phyloP scores from a whole-genome alignment of 164 flowering plant genomes.

The Dillenia suffruticosa region DNA sequence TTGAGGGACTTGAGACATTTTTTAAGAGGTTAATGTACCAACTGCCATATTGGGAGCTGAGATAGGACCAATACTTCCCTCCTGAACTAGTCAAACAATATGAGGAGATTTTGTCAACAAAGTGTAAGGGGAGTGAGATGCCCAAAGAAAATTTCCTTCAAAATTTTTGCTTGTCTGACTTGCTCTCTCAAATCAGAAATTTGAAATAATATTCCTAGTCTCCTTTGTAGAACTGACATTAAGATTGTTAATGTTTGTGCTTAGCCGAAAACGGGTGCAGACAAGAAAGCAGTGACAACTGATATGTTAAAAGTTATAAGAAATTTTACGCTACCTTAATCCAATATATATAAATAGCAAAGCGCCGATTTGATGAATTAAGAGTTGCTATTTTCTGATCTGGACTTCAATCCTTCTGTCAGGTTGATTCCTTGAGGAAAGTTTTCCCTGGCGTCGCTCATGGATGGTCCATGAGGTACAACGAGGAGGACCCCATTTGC shows the following conservation, averaged over 20 bases:
- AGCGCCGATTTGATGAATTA: no score
- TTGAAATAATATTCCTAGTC: not conserved
- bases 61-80: conserved; percentile 19
- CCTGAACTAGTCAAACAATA: conserved; percentile 18
- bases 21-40: conserved; percentile 19
- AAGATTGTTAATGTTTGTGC: no score
- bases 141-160: not conserved
- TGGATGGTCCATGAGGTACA: conserved; percentile 17
- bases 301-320: no score
- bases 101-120: conserved; percentile 18
- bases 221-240: not conserved
- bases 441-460: conserved; percentile 16
- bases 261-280: no score
- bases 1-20: no score
- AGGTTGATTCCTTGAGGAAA: conserved; percentile 16
- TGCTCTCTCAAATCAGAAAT: not conserved
- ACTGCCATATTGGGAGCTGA: conserved; percentile 30
- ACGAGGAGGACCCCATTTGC: conserved; percentile 10
- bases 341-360: no score
- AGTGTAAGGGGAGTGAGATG: conserved; percentile 12
- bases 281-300: no score
- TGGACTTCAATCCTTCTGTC: not conserved
- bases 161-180: not conserved
- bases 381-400: no score
- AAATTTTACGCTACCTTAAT: no score